phyloP scores from a whole-genome alignment of 768 basidiomycete genomes.

The Galerina sulciceps region DNA sequence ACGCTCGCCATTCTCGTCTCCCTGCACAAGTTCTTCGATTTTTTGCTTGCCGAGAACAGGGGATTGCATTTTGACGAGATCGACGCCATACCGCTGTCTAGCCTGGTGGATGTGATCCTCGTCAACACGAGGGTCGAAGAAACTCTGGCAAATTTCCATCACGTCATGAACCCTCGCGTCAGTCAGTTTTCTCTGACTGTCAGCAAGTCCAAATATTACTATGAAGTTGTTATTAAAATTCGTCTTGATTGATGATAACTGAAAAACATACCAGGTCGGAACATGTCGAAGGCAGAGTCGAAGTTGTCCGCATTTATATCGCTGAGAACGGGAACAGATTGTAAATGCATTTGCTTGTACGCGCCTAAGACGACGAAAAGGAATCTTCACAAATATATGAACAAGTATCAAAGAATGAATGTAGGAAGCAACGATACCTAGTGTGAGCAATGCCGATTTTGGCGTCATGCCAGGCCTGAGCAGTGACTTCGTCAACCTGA shows the following conservation, averaged over 20 bases:
- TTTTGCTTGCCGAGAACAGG: constrained; percentile 23
- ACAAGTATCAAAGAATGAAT: background rate
- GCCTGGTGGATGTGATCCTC: constrained; percentile 17
- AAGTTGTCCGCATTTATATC: constrained; percentile 52
- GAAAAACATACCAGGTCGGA: constrained; percentile 40
- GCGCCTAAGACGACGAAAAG: constrained; percentile 53
- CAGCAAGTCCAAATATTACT: constrained; percentile 30
- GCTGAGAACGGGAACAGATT: constrained; percentile 39
- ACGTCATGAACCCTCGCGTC: constrained; percentile 21
- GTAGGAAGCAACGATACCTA: constrained; percentile 19
- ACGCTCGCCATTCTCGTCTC: constrained; percentile 32
- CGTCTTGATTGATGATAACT: no score
- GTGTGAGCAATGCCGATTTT: constrained; percentile 40
- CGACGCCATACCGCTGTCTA: constrained; percentile 22
- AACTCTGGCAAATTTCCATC: constrained; percentile 26
- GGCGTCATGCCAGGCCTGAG: constrained; percentile 35
- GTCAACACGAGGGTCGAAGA: constrained; percentile 26
- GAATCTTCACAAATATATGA: constrained; percentile 34
- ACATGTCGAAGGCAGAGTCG: constrained; percentile 50
- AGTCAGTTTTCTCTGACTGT: constrained; percentile 27
- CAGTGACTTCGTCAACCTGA: constrained; percentile 31
- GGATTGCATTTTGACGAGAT: constrained; percentile 19
- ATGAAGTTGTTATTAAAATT: background rate
- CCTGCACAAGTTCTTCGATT: constrained; percentile 20
- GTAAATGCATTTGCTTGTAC: constrained; percentile 54